These are phyloP conservation scores for Dictyostelium capitatum DNA, from an alignment of 78 protist species.

Conservation along the genomic window DNA sequence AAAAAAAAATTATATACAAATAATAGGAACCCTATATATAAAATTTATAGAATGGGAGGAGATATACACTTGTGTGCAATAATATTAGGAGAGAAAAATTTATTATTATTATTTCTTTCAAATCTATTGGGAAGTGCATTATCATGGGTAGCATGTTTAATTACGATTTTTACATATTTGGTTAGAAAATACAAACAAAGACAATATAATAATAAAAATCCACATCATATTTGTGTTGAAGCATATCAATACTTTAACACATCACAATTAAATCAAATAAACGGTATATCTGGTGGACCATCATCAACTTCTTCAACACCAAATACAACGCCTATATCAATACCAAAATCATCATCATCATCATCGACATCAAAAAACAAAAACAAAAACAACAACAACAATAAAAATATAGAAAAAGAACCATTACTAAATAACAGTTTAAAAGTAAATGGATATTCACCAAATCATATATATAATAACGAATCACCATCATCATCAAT, in stretches of 20 bases:
- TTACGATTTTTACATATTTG: not conserved
- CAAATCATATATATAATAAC: not conserved
- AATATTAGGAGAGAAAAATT: not conserved
- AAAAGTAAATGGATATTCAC: no score
- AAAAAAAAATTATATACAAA: no score
- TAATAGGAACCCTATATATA: no score
- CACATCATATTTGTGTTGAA: not conserved
- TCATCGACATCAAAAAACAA: not conserved
- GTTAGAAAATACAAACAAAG: not conserved
- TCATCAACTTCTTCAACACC: no score
- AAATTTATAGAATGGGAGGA: slow-evolving; percentile 21
- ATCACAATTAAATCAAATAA: not conserved
- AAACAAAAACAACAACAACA: no score
- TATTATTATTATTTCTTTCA: not conserved
- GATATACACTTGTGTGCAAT: slow-evolving; percentile 27
- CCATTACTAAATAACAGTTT: not conserved
- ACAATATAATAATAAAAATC: not conserved
- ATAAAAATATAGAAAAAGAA: not conserved
- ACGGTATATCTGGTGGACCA: not conserved
- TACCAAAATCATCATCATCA: not conserved
- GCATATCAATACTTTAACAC: not conserved
- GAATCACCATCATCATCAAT: not conserved
- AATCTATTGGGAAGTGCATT: slow-evolving; percentile 13
- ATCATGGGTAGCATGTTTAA: not conserved
- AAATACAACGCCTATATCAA: not conserved